Percentiles rank a stretch among this genome's conserved stretches.
Evolutionary conservation across 768 basidiomycete genomes (phyloP).

Genomic region (Boletus fagicola): DNA sequence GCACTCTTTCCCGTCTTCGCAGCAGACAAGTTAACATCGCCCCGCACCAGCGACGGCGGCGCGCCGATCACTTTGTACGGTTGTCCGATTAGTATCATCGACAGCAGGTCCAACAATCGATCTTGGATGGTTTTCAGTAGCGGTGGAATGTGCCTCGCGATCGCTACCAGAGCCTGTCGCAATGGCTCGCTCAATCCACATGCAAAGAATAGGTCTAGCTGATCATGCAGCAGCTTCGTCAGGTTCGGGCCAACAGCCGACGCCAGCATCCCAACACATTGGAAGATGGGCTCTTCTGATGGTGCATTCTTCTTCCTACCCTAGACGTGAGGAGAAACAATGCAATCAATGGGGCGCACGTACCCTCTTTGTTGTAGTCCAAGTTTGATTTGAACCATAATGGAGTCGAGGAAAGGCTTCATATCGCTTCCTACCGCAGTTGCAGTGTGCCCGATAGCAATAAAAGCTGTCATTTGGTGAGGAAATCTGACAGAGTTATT

Average conservation of each 20-base stretch:
- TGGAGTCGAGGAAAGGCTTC: slow-evolving; percentile 91
- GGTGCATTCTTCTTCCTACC: slow-evolving; percentile 83
- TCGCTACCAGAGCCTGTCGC: slow-evolving; percentile 77
- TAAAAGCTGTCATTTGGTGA: slow-evolving; percentile 61
- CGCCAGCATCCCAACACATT: slow-evolving; percentile 96
- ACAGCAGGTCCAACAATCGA: slow-evolving; percentile 83
- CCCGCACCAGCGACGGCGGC: slow-evolving; percentile 58
- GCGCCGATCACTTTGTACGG: slow-evolving; percentile 87
- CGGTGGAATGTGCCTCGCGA: slow-evolving; percentile 85
- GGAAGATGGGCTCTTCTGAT: slow-evolving; percentile 93
- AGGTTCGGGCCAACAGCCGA: slow-evolving; percentile 93
- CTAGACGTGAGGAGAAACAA: slow-evolving; percentile 1
- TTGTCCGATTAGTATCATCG: slow-evolving; percentile 76
- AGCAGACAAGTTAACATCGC: slow-evolving; percentile 57
- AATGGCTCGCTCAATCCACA: slow-evolving; percentile 91
- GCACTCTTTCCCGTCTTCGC: slow-evolving; percentile 57
- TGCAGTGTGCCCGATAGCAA: slow-evolving; percentile 95
- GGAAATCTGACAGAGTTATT: neutral
- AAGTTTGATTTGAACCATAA: slow-evolving; percentile 85
- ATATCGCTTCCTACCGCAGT: slow-evolving; percentile 90
- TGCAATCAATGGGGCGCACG: slow-evolving; percentile 14
- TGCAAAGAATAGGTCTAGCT: slow-evolving; percentile 94
- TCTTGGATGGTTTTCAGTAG: slow-evolving; percentile 93
- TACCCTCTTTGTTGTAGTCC: slow-evolving; percentile 89
- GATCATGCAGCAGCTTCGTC: slow-evolving; percentile 93